Evolutionary conservation across 495 filamentous ascomycete species (phyloP), one percentile per base, ranked within the genome.

Genomic region (Daldinia grandis): DNA sequence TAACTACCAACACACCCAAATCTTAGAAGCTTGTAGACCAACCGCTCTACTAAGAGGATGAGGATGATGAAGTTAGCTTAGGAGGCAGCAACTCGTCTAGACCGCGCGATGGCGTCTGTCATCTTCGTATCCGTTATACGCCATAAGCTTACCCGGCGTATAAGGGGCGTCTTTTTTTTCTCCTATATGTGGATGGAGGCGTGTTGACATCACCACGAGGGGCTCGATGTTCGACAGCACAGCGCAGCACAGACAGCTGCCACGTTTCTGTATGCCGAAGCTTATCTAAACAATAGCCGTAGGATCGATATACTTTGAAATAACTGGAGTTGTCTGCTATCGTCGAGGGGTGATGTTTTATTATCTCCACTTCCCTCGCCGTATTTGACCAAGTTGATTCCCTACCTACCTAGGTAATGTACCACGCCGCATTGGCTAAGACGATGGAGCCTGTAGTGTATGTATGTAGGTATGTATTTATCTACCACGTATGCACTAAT

Each of bases 281-380:
- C 35, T 37, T 67, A 63, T 55, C 49, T 57, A 19, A 38, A 53
- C 40, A 57, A 35, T 27, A 50, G 40, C 69, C 56, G 64, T 60
- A 59, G 64, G 65, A 68, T 68, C 64, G 64, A 68, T 68, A 53
- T 54, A 47, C 64, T 68, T 61, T 27, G 35, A 42, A 47, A 14
- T 27, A 64, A 54, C 25, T 30, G 31, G 19, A 66, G 38, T 15
- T 19, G 8, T 28, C 44, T 31, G 28, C 9, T 17, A 57, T 37
- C 28, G 19, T 57, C 30, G 54, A 57, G 31, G 31, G 54, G 31
- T 24, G 8, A 17, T 27, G 1, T 25, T 24, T 30, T 28, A 28
- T 53, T n/a, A 30, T 53, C 25, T 53, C 49, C 49, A 53, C 49
- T 53, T 6, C 6, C 49, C 17, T 53, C 30, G 53, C 17, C 30